phyloP scores from a whole-genome alignment of 805 yeast genomes.

The Saccharomyces paradoxus region DNA sequence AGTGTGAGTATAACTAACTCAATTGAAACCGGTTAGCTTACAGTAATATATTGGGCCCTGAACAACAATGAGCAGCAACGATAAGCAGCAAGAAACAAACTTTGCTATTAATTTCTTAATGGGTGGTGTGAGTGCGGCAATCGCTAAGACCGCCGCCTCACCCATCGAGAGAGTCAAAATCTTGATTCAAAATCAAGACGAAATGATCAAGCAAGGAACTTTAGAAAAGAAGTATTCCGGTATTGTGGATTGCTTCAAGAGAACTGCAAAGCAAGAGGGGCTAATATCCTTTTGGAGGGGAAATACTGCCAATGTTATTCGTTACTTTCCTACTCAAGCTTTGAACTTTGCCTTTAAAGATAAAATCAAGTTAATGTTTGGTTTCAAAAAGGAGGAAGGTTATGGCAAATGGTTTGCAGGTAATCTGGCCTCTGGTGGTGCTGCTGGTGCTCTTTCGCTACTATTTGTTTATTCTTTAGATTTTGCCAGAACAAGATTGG shows the following conservation, averaged over 20 bases:
- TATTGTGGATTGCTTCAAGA: constrained; percentile 81
- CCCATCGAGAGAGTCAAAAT: constrained; percentile 88
- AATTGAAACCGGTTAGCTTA: neutral
- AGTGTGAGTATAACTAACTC: neutral
- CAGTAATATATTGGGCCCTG: neutral
- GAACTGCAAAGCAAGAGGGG: constrained; percentile 89
- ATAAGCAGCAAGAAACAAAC: constrained; percentile 30
- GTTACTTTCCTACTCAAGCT: constrained; percentile 98
- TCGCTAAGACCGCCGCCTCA: constrained; percentile 86
- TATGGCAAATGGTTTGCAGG: constrained; percentile 91
- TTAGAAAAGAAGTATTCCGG: constrained; percentile 72
- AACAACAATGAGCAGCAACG: neutral
- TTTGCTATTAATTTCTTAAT: constrained; percentile 68
- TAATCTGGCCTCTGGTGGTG: constrained; percentile 95
- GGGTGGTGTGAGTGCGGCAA: constrained; percentile 99
- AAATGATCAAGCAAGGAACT: constrained; percentile 94
- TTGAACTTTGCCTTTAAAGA: constrained; percentile 95
- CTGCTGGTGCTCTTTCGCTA: constrained; percentile 92
- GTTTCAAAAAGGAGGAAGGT: constrained; percentile 86
- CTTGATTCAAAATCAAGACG: constrained; percentile 91
- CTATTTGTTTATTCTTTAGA: constrained; percentile 91
- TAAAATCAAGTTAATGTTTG: constrained; percentile 84
- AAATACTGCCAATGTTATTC: constrained; percentile 93
- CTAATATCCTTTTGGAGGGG: constrained; percentile 90
- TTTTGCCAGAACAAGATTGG: constrained; percentile 95